Conservation (phyloP, 768 basidiomycete genomes). For the Amanita jacksonii region DNA sequence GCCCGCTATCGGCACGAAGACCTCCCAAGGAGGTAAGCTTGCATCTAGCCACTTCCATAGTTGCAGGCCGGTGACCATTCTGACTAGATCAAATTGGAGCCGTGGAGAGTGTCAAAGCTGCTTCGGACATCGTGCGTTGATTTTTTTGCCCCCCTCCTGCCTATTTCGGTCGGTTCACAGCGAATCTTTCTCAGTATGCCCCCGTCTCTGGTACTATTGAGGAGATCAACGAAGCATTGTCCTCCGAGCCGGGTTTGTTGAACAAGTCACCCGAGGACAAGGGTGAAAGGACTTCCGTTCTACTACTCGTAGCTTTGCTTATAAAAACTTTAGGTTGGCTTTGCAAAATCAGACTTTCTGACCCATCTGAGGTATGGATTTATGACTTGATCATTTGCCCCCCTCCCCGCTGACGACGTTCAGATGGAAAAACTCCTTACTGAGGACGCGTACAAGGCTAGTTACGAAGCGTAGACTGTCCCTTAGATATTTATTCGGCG, state of each 20-base stretch:
- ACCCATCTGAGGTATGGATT: slow-evolving; percentile 60
- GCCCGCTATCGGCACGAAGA: slow-evolving; percentile 48
- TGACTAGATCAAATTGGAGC: slow-evolving; percentile 73
- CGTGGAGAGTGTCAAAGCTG: slow-evolving; percentile 94
- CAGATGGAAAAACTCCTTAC: slow-evolving; percentile 67
- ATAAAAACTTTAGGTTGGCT: slow-evolving; percentile 70
- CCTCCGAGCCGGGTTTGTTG: slow-evolving; percentile 62
- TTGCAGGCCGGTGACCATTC: neutral
- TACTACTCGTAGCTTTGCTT: neutral
- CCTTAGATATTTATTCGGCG: no score
- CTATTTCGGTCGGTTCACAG: slow-evolving; percentile 9
- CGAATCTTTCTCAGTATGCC: slow-evolving; percentile 62
- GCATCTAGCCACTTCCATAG: neutral
- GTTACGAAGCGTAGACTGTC: slow-evolving; percentile 23
- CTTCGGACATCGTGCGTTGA: slow-evolving; percentile 74
- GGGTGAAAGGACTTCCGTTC: slow-evolving; percentile 42
- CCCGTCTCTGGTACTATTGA: slow-evolving; percentile 81
- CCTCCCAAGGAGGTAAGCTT: slow-evolving; percentile 67
- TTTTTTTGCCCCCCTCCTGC: slow-evolving; percentile 1
- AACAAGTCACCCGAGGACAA: slow-evolving; percentile 83
- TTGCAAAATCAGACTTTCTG: slow-evolving; percentile 79
- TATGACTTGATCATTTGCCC: neutral
- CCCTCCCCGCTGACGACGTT: neutral
- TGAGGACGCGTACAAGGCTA: slow-evolving; percentile 60
- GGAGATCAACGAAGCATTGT: slow-evolving; percentile 68